These are phyloP conservation scores for Apiospora hydei DNA, from an alignment of 2,329 filamentous ascomycete species.

Conservation along the genomic window DNA sequence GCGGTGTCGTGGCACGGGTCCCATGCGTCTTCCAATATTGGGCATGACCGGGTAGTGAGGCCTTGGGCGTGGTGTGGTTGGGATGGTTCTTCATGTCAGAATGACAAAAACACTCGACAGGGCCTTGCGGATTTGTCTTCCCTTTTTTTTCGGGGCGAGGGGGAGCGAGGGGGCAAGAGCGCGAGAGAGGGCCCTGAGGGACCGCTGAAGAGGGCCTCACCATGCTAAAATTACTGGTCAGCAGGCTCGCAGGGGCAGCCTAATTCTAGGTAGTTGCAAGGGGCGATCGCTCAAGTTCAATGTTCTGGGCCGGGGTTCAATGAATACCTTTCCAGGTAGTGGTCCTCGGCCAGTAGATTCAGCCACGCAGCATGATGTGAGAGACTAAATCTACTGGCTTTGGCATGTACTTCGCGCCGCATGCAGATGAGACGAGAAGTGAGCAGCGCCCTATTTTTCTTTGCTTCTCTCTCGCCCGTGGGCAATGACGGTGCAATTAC, in stretches of 20 bases:
- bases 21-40: neutral
- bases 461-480: slow-evolving; percentile 7
- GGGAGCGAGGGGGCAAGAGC: neutral
- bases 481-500: neutral
- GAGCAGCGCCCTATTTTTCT: neutral
- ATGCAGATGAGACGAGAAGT: slow-evolving; percentile 6
- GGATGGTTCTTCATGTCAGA: slow-evolving; percentile 2
- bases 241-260: slow-evolving; percentile 1
- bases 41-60: neutral
- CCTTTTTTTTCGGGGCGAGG: neutral
- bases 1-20: slow-evolving; percentile 6
- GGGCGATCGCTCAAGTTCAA: neutral
- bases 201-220: neutral
- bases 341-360: neutral
- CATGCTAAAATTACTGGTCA: slow-evolving; percentile 16
- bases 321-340: slow-evolving; percentile 1
- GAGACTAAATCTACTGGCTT: neutral
- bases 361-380: neutral
- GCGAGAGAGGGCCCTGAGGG: neutral
- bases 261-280: slow-evolving; percentile 20
- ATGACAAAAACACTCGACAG: slow-evolving; percentile 13
- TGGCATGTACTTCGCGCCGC: slow-evolving; percentile 1
- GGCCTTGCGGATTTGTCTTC: neutral
- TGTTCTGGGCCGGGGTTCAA: neutral
- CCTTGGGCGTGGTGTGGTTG: neutral